phyloP scores from a whole-genome alignment of 1,284 basidiomycete genomes.

The Volvariella volvacea region DNA sequence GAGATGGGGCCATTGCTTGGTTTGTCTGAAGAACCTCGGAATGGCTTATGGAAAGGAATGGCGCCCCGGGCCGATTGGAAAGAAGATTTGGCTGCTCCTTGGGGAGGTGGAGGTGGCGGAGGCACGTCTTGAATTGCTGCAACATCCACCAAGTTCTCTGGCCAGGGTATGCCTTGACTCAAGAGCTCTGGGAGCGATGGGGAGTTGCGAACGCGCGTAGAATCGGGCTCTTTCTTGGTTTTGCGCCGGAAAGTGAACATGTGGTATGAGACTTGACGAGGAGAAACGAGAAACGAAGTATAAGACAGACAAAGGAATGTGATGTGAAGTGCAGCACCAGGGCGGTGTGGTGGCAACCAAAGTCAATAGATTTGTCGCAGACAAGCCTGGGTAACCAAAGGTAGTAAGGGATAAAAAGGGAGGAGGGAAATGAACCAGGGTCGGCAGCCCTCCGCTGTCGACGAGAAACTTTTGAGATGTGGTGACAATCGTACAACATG shows the following conservation, averaged over 20 bases:
- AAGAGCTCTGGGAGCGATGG: constrained; percentile 72
- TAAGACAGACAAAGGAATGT: constrained; percentile 15
- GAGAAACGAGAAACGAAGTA: constrained; percentile 10
- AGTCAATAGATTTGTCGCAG: constrained; percentile 11
- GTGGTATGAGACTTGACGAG: constrained; percentile 12
- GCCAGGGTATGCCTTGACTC: constrained; percentile 72
- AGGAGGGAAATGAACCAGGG: too few relatives aligned
- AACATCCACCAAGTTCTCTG: constrained; percentile 68
- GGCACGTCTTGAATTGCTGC: constrained; percentile 45
- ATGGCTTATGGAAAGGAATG: constrained; percentile 76
- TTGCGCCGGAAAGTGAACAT: constrained; percentile 77
- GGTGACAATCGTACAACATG: too few relatives aligned
- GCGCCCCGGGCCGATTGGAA: constrained; percentile 35
- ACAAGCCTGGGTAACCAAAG: not conserved
- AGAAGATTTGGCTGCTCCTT: constrained; percentile 64
- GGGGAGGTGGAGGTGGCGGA: constrained; percentile 18
- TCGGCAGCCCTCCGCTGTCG: too few relatives aligned
- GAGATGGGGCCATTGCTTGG: constrained; percentile 48
- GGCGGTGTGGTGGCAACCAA: constrained; percentile 12
- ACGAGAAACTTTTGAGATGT: too few relatives aligned
- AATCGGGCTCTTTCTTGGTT: constrained; percentile 47
- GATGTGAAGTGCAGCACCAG: constrained; percentile 11
- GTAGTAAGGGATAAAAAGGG: too few relatives aligned
- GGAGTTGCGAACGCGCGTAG: constrained; percentile 47
- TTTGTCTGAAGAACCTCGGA: constrained; percentile 46